phyloP scores from a whole-genome alignment of 805 yeast species.

The Torulaspora delbrueckii region DNA sequence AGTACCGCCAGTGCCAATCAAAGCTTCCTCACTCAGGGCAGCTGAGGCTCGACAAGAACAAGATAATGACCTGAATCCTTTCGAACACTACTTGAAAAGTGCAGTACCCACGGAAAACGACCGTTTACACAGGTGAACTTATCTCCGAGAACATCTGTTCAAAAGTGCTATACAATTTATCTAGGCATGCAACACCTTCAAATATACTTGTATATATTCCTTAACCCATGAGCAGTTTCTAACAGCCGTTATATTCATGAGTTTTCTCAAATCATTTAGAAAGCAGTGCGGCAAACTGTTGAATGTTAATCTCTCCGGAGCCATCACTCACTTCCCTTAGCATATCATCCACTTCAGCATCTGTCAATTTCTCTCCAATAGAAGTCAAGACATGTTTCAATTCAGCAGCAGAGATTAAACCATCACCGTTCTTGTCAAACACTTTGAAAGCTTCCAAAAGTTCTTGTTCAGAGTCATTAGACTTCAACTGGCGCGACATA shows the following conservation, averaged over 20 bases:
- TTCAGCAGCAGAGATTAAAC: conserved; percentile 94
- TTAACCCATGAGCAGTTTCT: not conserved
- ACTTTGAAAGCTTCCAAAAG: conserved; percentile 97
- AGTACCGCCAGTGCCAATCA: conserved; percentile 20
- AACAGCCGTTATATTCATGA: not conserved
- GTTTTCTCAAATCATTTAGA: conserved; percentile 47
- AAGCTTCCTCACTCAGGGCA: conserved; percentile 9
- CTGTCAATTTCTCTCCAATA: conserved; percentile 94
- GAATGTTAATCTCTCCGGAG: conserved; percentile 95
- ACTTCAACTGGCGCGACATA: conserved; percentile 92
- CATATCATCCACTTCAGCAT: conserved; percentile 97
- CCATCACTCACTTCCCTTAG: conserved; percentile 92
- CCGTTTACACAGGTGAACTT: conserved; percentile 28
- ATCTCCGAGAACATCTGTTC: conserved; percentile 1
- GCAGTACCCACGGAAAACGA: conserved; percentile 39
- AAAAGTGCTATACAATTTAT: conserved; percentile 1
- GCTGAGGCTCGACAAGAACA: conserved; percentile 4
- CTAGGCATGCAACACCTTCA: not conserved
- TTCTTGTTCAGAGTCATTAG: conserved; percentile 95
- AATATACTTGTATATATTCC: not conserved
- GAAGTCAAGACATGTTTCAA: conserved; percentile 94
- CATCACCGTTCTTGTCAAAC: conserved; percentile 94
- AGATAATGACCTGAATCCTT: conserved; percentile 33
- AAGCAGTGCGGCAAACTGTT: conserved; percentile 89
- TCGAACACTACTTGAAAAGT: conserved; percentile 35